Conservation (phyloP, 2,329 filamentous ascomycete species). For the Beauveria brongniartii region DNA sequence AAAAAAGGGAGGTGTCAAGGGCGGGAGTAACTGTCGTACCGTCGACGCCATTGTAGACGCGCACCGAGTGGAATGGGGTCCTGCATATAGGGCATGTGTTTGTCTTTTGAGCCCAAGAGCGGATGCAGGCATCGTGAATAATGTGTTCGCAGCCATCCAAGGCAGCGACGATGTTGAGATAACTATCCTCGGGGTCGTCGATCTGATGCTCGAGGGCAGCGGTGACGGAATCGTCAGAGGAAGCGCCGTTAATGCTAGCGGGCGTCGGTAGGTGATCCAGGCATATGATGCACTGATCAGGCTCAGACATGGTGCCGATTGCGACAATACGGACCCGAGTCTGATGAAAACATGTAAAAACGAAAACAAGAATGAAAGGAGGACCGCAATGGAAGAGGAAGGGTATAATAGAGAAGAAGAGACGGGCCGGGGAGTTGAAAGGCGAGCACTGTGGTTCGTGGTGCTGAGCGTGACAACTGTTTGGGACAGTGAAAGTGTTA, state of each 20-base stretch:
- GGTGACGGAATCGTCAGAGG: conserved; percentile 18
- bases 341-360: conserved; percentile 42
- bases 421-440: conserved; percentile 11
- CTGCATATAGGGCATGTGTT: conserved; percentile 98
- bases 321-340: conserved; percentile 25
- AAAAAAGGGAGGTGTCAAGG: neutral
- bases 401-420: conserved; percentile 11
- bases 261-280: conserved; percentile 47
- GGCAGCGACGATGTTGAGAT: conserved; percentile 44
- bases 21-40: conserved; percentile 45
- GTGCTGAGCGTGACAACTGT: conserved; percentile 7
- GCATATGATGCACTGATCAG: conserved; percentile 65
- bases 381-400: conserved; percentile 8
- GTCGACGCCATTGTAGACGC: conserved; percentile 71
- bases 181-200: conserved; percentile 22
- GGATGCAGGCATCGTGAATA: conserved; percentile 85
- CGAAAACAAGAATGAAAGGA: conserved; percentile 14
- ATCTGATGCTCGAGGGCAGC: conserved; percentile 13
- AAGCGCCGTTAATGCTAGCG: conserved; percentile 17
- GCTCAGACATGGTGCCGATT: conserved; percentile 40
- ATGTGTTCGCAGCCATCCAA: conserved; percentile 79
- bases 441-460: conserved; percentile 13
- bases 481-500: neutral
- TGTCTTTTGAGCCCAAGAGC: conserved; percentile 90
- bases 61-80: conserved; percentile 80